phyloP scores from a whole-genome alignment of 306 rosid genomes.

The Echinosophora koreensis region DNA sequence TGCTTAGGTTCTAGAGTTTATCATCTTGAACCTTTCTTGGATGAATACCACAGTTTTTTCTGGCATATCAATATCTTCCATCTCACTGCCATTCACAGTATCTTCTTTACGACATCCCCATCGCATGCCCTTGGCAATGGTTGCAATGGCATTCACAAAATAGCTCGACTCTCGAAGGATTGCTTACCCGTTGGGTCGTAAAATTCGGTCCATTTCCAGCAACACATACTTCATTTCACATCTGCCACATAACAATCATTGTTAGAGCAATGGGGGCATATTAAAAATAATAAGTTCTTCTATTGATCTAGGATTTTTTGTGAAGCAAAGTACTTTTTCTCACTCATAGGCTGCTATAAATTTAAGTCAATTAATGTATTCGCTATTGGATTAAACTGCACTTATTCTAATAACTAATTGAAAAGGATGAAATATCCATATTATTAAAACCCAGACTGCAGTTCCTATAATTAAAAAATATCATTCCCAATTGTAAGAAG shows the following conservation, averaged over 20 bases:
- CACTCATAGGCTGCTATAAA: slow-evolving; percentile 42
- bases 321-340: slow-evolving; percentile 48
- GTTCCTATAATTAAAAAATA: not conserved
- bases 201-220: slow-evolving; percentile 96
- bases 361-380: not conserved
- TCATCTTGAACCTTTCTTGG: slow-evolving; percentile 65
- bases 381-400: too few relatives aligned
- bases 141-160: slow-evolving; percentile 69
- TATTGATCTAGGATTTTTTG: not conserved
- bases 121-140: slow-evolving; percentile 74
- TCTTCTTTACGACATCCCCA: slow-evolving; percentile 88
- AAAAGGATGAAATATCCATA: too few relatives aligned
- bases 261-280: slow-evolving; percentile 3
- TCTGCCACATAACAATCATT: slow-evolving; percentile 53
- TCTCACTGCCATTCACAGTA: slow-evolving; percentile 63
- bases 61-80: slow-evolving; percentile 84
- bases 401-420: too few relatives aligned
- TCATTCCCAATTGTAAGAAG: not conserved
- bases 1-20: slow-evolving; percentile 31
- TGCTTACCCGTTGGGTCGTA: slow-evolving; percentile 78
- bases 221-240: slow-evolving; percentile 91
- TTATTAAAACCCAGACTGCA: too few relatives aligned
- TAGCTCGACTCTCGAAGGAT: slow-evolving; percentile 84
- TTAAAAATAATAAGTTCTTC: not conserved
- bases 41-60: slow-evolving; percentile 88